These are phyloP conservation scores for Globisporangium carolinianum DNA, from an alignment of 352 stramenopile genomes.

Conservation along the genomic window DNA sequence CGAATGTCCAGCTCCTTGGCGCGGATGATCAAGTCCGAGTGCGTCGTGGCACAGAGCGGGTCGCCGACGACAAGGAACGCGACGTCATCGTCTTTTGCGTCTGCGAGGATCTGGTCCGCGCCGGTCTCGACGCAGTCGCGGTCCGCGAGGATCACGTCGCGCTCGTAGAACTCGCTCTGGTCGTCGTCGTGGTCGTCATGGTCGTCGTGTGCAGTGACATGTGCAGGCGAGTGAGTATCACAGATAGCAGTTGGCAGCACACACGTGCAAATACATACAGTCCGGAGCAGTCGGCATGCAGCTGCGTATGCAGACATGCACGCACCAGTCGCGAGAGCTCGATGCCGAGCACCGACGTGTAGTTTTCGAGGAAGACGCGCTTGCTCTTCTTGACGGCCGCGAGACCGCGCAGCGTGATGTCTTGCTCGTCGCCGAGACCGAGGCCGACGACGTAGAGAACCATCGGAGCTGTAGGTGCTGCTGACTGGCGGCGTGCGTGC, in stretches of 20 bases:
- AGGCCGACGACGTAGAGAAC: conserved; percentile 97
- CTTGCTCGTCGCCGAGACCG: conserved; percentile 96
- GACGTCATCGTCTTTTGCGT: conserved; percentile 89
- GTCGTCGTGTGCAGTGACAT: too few relatives aligned
- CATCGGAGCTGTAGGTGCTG: conserved; percentile 16
- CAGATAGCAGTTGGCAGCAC: not conserved
- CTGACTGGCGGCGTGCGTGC: too few relatives aligned
- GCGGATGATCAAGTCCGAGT: conserved; percentile 97
- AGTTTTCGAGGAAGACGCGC: conserved; percentile 97
- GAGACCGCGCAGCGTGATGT: conserved; percentile 96
- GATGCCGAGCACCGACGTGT: conserved; percentile 96
- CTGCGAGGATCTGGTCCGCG: conserved; percentile 93
- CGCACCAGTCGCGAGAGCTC: conserved; percentile 79
- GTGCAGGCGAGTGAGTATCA: too few relatives aligned
- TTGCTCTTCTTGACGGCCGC: conserved; percentile 93
- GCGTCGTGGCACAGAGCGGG: conserved; percentile 97
- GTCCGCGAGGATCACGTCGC: conserved; percentile 86
- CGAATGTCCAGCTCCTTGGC: conserved; percentile 89
- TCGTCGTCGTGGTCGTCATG: too few relatives aligned
- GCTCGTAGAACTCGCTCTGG: conserved; percentile 93
- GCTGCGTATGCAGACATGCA: not conserved
- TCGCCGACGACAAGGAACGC: conserved; percentile 98
- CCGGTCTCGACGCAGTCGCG: conserved; percentile 95
- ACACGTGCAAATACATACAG: not conserved
- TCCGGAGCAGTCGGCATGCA: not conserved